phyloP scores from a whole-genome alignment of 2,329 filamentous ascomycete species.

The Pezicula neosporulosa region DNA sequence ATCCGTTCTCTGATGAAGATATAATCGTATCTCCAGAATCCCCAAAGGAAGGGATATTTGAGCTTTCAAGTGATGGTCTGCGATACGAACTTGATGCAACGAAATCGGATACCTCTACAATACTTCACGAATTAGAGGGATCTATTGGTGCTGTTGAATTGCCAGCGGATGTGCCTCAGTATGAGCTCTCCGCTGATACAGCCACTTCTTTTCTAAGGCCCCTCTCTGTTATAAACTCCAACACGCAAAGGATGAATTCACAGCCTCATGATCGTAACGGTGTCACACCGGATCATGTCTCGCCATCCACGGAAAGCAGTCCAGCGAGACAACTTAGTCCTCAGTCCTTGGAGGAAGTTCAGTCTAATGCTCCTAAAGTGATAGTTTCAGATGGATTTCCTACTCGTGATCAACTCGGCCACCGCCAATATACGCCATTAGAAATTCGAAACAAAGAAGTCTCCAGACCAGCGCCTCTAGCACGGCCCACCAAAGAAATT shows the following conservation, averaged over 20 bases:
- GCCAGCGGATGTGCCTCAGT: not conserved
- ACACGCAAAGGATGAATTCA: no score
- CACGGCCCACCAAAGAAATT: not conserved
- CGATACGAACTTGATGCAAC: constrained; percentile 13
- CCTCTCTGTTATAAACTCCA: no score
- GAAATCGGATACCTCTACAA: constrained; percentile 3
- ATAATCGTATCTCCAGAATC: not conserved
- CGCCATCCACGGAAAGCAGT: not conserved
- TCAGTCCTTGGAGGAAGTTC: not conserved
- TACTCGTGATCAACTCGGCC: not conserved
- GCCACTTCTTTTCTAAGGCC: no score
- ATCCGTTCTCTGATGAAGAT: constrained; percentile 14
- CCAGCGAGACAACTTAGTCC: not conserved
- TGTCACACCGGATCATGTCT: no score
- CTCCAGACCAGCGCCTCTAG: not conserved
- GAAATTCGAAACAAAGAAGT: not conserved
- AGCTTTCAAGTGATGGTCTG: constrained; percentile 13
- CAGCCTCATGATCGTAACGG: no score
- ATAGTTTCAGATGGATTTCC: not conserved
- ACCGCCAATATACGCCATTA: not conserved
- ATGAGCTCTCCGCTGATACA: no score
- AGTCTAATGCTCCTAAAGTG: not conserved
- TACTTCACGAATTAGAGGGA: constrained; percentile 12
- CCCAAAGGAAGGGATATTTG: constrained; percentile 9
- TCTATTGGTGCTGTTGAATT: constrained; percentile 4